A percentile compares a stretch with the other conserved stretches of the same genome.
Conservation (phyloP, 1,284 basidiomycete species). For the Ustilago xerochloae region DNA sequence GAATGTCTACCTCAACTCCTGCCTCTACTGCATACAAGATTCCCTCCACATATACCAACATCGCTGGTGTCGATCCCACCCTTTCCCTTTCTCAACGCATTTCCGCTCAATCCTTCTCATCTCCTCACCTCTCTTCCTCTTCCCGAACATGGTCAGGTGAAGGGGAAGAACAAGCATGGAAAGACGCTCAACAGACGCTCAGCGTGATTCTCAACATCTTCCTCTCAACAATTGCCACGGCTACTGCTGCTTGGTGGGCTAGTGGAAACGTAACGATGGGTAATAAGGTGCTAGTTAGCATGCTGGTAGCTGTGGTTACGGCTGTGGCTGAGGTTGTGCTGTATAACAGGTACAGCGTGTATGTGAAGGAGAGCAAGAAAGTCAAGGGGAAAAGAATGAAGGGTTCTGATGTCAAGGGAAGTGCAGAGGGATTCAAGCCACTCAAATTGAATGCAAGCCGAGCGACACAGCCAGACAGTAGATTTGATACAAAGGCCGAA, state of each 20-base stretch:
- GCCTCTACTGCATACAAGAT: slow-evolving; percentile 13
- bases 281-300: slow-evolving; percentile 27
- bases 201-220: slow-evolving; percentile 45
- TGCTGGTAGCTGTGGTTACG: slow-evolving; percentile 30
- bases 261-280: slow-evolving; percentile 17
- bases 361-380: slow-evolving; percentile 29
- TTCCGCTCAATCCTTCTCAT: neutral
- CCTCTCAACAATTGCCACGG: slow-evolving; percentile 34
- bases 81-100: slow-evolving; percentile 29
- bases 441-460: slow-evolving; percentile 10
- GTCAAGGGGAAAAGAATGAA: slow-evolving; percentile 20
- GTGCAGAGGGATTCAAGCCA: slow-evolving; percentile 17
- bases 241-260: slow-evolving; percentile 45
- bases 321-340: slow-evolving; percentile 39
- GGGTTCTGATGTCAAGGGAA: slow-evolving; percentile 25
- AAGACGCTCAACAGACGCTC: slow-evolving; percentile 29
- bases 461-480: neutral
- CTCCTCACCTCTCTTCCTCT: neutral
- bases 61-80: slow-evolving; percentile 36
- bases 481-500: neutral
- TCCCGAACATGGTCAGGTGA: neutral
- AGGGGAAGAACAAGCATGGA: slow-evolving; percentile 36
- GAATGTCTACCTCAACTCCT: slow-evolving; percentile 17
- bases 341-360: slow-evolving; percentile 37
- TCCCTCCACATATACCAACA: slow-evolving; percentile 28